Conservation (phyloP, 2,329 filamentous ascomycete species). For the Sporothrix curviconia region DNA sequence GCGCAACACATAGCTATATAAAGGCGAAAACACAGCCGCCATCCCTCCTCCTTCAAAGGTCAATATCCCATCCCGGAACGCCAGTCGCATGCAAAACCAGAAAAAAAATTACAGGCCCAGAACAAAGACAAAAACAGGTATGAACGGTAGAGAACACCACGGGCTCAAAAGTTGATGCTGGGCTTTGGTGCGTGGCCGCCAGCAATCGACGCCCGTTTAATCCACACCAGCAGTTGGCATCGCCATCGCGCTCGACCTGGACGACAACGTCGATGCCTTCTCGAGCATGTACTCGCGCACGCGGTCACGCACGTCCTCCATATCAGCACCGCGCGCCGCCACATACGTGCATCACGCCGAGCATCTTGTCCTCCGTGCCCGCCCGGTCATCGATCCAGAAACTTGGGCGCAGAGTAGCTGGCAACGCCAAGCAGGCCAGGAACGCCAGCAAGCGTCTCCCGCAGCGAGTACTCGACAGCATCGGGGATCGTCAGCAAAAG, state of each 20-base stretch:
- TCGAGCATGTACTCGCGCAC: conserved; percentile 63
- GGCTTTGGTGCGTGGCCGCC: conserved; percentile 12
- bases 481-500: conserved; percentile 80
- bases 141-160: too few species aligned
- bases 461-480: conserved; percentile 78
- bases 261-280: conserved; percentile 73
- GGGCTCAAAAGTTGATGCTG: conserved; percentile 5
- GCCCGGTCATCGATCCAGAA: conserved; percentile 88
- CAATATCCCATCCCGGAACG: too few species aligned
- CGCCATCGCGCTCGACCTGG: conserved; percentile 81
- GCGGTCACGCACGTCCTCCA: conserved; percentile 79
- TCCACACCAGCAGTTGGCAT: conserved; percentile 57
- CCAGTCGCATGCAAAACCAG: neutral
- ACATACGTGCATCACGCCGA: conserved; percentile 85
- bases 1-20: neutral
- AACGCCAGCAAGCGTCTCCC: conserved; percentile 78
- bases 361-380: conserved; percentile 46
- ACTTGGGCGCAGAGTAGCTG: conserved; percentile 75
- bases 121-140: too few species aligned
- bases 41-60: too few species aligned
- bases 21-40: neutral
- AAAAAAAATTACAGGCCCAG: neutral
- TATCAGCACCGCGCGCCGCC: conserved; percentile 61
- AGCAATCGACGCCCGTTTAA: conserved; percentile 30
- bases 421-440: conserved; percentile 76